Base-by-base conservation (phyloP, 139 green algal species). In the Trebouxia sp. region DNA sequence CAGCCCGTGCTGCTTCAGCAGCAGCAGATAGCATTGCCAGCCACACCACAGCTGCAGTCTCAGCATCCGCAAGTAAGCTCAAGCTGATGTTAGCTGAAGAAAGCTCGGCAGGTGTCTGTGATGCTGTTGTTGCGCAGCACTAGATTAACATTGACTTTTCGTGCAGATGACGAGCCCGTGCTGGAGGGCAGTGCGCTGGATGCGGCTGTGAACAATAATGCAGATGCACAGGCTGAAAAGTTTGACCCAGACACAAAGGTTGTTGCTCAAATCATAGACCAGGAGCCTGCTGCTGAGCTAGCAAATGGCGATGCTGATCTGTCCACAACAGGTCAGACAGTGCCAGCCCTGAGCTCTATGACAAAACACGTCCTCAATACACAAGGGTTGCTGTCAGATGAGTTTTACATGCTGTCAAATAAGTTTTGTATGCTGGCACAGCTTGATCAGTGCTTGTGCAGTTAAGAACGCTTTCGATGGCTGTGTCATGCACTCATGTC, bases 241-340 rank as follows among this genome's bases (percentile, higher is more conserved):
- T 72, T 78, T 26, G 56, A 77, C 35, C 43, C 80, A 24, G 24
- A 24, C 22, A n/a, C 24, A 9, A 65, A 58, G 39, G 77, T 62
- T 26, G 55, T 65, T 7, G 77, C 67, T 12, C 79, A 83, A 35
- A 37, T 85, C 5, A 45, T 89, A 3, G 30, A 76, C 39, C 67
- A 80, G 37, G 85, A 81, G 70, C 76, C 83, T 20, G 58, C 80
- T 66, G 85, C 80, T 6, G 26, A 65, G 35, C 69, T 89, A 22
- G 77, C 70, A 53, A 65, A 35, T 32, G 83, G 82, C 26, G 66
- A 80, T 38, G 85, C 75, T 8, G 85, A 89, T 39, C 32, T 89
- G 0, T 65, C 80, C 20, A 85, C 80, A 22, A 85, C 81, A 39
- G 85, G 85, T 85, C 37, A 43, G 32, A 58, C 9, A 14, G 20